Evolutionary conservation across 1,284 basidiomycete species (phyloP).

Genomic region (Ustilago curta): DNA sequence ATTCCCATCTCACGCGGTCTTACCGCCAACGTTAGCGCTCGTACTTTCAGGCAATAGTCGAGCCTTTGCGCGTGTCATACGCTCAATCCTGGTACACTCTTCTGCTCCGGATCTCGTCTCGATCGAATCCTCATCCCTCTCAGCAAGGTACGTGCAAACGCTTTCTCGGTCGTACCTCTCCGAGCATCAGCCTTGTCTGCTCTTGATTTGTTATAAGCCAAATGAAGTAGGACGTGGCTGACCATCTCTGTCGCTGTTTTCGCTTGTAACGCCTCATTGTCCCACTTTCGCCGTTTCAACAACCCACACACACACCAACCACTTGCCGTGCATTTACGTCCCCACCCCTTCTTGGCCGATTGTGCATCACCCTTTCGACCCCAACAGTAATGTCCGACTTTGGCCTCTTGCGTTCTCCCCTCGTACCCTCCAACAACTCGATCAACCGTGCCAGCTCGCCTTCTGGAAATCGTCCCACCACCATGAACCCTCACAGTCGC

Average conservation of each 20-base stretch:
- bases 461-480: constrained; percentile 33
- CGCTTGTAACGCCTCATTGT: background rate
- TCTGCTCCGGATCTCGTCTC: background rate
- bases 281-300: background rate
- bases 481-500: constrained; percentile 52
- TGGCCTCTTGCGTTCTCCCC: constrained; percentile 53
- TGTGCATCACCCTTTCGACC: background rate
- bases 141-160: constrained; percentile 18
- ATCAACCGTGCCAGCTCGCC: constrained; percentile 55
- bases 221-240: constrained; percentile 26
- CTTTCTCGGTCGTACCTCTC: background rate
- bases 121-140: background rate
- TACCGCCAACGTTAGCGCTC: background rate
- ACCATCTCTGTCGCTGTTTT: constrained; percentile 6
- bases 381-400: constrained; percentile 56
- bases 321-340: background rate
- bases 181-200: background rate
- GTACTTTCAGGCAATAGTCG: constrained; percentile 24
- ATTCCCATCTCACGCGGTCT: background rate
- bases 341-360: background rate
- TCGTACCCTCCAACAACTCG: constrained; percentile 44
- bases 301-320: background rate
- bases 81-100: background rate
- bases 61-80: background rate
- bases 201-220: background rate